Evolutionary conservation across 2,329 filamentous ascomycete genomes (phyloP), one percentile per base, ranked within the genome.

Genomic region (Pyrenophora teres): DNA sequence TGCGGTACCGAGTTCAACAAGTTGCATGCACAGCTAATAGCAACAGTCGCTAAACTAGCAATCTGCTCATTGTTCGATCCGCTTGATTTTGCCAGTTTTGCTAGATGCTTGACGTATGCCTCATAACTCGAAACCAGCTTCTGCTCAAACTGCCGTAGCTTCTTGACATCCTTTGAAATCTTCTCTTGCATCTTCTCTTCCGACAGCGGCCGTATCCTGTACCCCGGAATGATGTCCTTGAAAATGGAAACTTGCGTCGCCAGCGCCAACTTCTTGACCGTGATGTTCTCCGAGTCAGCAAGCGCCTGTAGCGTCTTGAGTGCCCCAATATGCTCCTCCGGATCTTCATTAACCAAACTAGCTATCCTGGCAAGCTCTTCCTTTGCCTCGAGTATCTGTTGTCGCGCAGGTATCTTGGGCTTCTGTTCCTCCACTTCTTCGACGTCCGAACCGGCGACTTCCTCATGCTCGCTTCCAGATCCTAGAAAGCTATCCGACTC

Each of bases 141-240:
- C 72, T 97, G 92, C 72, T 99, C 94, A 71, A 92, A 99, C 38
- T 84, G 80, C 47, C 92, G 84, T 57, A 96, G 76, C 62, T 85
- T 88, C 68, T 88, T 86, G 30, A 97, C 91, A 23, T 97, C 94
- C 71, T 96, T 97, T 4, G 92, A 96, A 1, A 97, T 78, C 72
- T 95, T 95, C 58, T 87, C 87, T 51, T 83, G 83, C 68, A 87
- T 81, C 38, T 87, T 85, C 27, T 91, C 88, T 54, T 95, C 90
- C 0, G 83, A 80, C 3, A 91, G 78, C 1, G 91, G 89, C 15
- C 94, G 87, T 78, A 99, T 97, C 54, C 94, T 84, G 73, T 99
- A 99, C 18, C 94, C 94, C 0, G 94, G 94, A 52, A 99, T 97
- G 40, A 97, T 84, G 74, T 97, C 94, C 73, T 93, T 96, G 80